Percentiles rank a stretch among this genome's conserved stretches.
Conservation (phyloP, 164 flowering plant species). For the Hamamelis virginiana region DNA sequence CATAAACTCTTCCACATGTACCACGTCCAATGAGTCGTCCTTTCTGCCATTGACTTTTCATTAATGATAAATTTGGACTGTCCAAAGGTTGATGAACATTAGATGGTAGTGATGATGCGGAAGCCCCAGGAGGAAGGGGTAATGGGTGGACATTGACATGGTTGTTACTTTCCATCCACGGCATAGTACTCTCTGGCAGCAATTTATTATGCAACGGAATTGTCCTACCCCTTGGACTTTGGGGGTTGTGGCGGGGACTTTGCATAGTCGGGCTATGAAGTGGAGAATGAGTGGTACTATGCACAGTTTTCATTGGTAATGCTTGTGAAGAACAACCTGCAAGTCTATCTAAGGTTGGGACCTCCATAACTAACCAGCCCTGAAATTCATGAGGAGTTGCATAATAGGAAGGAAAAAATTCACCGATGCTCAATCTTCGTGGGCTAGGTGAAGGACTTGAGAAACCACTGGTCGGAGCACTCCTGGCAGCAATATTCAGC, state of each 20-base stretch:
- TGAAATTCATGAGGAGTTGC: slow-evolving; percentile 26
- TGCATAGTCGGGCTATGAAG: slow-evolving; percentile 36
- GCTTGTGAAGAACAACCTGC: no score
- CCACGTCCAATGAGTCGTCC: slow-evolving; percentile 91
- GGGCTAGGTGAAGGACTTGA: slow-evolving; percentile 55
- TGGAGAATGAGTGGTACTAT: slow-evolving; percentile 44
- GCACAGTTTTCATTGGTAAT: slow-evolving; percentile 23
- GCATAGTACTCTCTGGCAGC: slow-evolving; percentile 19
- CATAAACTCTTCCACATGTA: slow-evolving; percentile 90
- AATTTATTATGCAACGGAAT: slow-evolving; percentile 36
- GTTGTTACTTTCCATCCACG: slow-evolving; percentile 34
- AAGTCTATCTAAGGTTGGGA: no score
- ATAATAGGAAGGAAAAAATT: slow-evolving; percentile 22
- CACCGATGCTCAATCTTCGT: slow-evolving; percentile 32
- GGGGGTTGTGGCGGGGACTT: slow-evolving; percentile 25
- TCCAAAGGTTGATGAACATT: slow-evolving; percentile 26
- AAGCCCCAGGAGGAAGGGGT: slow-evolving; percentile 76
- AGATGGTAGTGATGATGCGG: slow-evolving; percentile 10
- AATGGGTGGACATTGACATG: slow-evolving; percentile 72
- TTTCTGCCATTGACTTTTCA: slow-evolving; percentile 66
- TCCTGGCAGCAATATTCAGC: slow-evolving; percentile 29
- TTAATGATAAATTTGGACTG: slow-evolving; percentile 28
- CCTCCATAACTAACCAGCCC: slow-evolving; percentile 23
- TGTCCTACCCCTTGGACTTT: slow-evolving; percentile 27
- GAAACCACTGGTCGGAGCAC: slow-evolving; percentile 56